These are phyloP conservation scores for Purshia tridentata DNA, from an alignment of 306 rosid genomes.

Conservation along the genomic window DNA sequence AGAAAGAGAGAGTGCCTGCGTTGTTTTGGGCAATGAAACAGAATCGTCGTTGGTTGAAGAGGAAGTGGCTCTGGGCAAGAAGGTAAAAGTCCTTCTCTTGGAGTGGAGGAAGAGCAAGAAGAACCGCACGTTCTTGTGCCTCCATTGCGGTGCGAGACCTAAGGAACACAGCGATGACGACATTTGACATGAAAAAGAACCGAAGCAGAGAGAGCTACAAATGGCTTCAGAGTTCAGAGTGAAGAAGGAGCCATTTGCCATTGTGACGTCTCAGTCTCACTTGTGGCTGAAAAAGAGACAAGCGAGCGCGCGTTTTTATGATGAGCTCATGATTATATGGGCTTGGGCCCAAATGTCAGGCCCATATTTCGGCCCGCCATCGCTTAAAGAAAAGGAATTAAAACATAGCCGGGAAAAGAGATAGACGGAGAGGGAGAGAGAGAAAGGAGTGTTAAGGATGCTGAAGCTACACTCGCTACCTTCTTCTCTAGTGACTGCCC, in stretches of 20 bases:
- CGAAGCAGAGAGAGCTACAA: no score
- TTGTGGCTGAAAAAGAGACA: slow-evolving; percentile 19
- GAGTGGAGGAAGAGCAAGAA: slow-evolving; percentile 37
- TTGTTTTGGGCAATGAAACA: slow-evolving; percentile 44
- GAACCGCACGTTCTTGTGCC: slow-evolving; percentile 28
- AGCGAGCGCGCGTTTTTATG: not conserved
- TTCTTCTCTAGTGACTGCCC: slow-evolving; percentile 35
- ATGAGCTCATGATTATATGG: not conserved
- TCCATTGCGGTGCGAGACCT: slow-evolving; percentile 33
- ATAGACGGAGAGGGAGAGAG: not conserved
- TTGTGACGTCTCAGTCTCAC: not conserved
- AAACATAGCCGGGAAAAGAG: slow-evolving; percentile 28
- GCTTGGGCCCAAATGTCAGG: not conserved
- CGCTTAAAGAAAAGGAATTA: not conserved
- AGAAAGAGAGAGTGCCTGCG: slow-evolving; percentile 37
- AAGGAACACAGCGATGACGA: slow-evolving; percentile 40
- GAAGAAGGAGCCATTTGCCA: not conserved
- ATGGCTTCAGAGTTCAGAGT: not conserved
- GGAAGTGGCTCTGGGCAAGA: slow-evolving; percentile 37
- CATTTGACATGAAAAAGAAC: slow-evolving; percentile 24
- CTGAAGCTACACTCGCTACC: slow-evolving; percentile 43
- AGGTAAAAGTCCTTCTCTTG: slow-evolving; percentile 23
- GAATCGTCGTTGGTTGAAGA: slow-evolving; percentile 50
- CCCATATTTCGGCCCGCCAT: slow-evolving; percentile 2
- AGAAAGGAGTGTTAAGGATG: slow-evolving; percentile 28